Conservation (phyloP, 2,329 filamentous ascomycete species). For the Colletotrichum lindemuthianum region DNA sequence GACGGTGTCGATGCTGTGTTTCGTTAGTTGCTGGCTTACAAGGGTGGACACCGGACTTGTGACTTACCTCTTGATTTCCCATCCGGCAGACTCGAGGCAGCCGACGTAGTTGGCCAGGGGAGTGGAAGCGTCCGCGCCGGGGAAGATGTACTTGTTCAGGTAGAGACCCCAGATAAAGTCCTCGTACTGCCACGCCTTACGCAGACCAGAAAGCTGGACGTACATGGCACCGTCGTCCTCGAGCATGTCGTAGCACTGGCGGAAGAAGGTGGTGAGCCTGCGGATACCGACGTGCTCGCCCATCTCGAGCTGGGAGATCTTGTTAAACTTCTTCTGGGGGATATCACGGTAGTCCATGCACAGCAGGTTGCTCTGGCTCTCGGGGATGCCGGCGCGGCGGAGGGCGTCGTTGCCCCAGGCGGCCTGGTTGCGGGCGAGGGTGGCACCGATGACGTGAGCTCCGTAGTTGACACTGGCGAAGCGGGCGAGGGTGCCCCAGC, state of each 20-base stretch:
- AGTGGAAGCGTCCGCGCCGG: constrained; percentile 93
- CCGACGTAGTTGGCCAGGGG: constrained; percentile 89
- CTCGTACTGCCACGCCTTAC: constrained; percentile 97
- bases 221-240: constrained; percentile 97
- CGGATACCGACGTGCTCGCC: constrained; percentile 97
- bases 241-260: constrained; percentile 93
- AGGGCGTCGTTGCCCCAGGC: constrained; percentile 95
- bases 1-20: constrained; percentile 78
- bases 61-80: constrained; percentile 79
- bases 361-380: constrained; percentile 89
- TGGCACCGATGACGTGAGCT: constrained; percentile 86
- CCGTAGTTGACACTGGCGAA: constrained; percentile 95
- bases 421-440: constrained; percentile 94
- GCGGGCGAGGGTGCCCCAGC: constrained; percentile 95
- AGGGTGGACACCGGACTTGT: not conserved
- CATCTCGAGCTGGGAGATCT: constrained; percentile 98
- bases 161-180: constrained; percentile 98
- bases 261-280: constrained; percentile 82
- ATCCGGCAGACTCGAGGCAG: constrained; percentile 82
- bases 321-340: constrained; percentile 84
- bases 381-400: constrained; percentile 81
- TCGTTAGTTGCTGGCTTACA: not conserved
- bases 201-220: constrained; percentile 92
- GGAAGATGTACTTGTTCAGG: constrained; percentile 99
- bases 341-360: constrained; percentile 99